Conservation (phyloP, 2,329 filamentous ascomycete genomes). For the Escovopsis sp. region DNA sequence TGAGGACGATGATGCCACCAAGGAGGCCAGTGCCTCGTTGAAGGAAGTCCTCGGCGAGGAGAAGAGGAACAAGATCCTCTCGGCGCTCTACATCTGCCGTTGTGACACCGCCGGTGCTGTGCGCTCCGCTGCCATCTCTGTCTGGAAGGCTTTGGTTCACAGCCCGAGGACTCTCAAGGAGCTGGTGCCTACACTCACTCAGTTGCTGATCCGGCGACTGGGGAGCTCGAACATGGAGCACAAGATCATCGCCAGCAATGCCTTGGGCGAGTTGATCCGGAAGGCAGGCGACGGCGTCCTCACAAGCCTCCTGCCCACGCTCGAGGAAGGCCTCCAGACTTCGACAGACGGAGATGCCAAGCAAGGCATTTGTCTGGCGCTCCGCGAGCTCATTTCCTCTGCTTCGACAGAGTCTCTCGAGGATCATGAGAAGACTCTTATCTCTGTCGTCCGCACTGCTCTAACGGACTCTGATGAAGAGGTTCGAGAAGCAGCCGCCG, state of each 20-base stretch:
- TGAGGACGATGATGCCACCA: slow-evolving; percentile 60
- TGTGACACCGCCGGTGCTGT: slow-evolving; percentile 91
- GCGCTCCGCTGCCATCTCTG: slow-evolving; percentile 72
- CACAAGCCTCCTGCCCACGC: slow-evolving; percentile 70
- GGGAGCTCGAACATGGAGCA: slow-evolving; percentile 97
- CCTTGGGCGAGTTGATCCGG: slow-evolving; percentile 87
- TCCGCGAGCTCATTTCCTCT: slow-evolving; percentile 83
- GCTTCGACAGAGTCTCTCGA: slow-evolving; percentile 79
- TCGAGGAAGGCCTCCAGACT: slow-evolving; percentile 78
- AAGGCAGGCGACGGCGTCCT: slow-evolving; percentile 92
- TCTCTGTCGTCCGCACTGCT: slow-evolving; percentile 84
- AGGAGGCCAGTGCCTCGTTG: slow-evolving; percentile 82
- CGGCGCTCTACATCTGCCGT: slow-evolving; percentile 92
- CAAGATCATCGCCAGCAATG: slow-evolving; percentile 96
- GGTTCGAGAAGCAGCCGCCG: slow-evolving; percentile 87
- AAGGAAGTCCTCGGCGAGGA: slow-evolving; percentile 90
- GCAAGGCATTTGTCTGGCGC: slow-evolving; percentile 92
- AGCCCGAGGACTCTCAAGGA: slow-evolving; percentile 88
- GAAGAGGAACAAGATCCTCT: slow-evolving; percentile 91
- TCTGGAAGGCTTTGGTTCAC: slow-evolving; percentile 91
- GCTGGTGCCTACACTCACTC: slow-evolving; percentile 83
- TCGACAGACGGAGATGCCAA: slow-evolving; percentile 85
- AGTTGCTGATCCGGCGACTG: slow-evolving; percentile 83
- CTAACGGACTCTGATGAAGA: slow-evolving; percentile 80
- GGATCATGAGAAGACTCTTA: slow-evolving; percentile 87